These are phyloP conservation scores for Paramyrothecium roridum DNA, from an alignment of 2,329 filamentous ascomycete species.

Conservation along the genomic window DNA sequence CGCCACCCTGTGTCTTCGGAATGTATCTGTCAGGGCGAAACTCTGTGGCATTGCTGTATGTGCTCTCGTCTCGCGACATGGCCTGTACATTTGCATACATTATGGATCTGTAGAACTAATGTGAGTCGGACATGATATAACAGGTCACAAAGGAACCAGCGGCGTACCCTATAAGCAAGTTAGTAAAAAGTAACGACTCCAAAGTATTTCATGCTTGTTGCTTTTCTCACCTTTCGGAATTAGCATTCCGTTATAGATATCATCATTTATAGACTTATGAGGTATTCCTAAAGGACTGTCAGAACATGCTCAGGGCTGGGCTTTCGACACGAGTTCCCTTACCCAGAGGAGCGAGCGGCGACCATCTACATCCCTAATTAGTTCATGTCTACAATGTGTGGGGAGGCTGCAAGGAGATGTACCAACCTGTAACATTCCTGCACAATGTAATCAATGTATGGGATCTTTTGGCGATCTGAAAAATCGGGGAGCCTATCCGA, in stretches of 20 bases:
- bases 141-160: background rate
- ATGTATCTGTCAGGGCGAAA: conserved; percentile 46
- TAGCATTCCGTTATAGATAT: conserved; percentile 54
- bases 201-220: background rate
- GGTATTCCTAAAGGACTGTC: conserved; percentile 36
- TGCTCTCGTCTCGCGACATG: conserved; percentile 36
- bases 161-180: background rate
- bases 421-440: conserved; percentile 37
- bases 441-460: conserved; percentile 40
- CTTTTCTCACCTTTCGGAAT: conserved; percentile 47
- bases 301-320: conserved; percentile 6
- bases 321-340: conserved; percentile 6
- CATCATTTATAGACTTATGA: conserved; percentile 51
- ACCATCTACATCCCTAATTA: conserved; percentile 21
- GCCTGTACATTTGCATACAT: conserved; percentile 38
- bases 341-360: conserved; percentile 44
- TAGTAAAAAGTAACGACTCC: background rate
- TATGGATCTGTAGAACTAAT: conserved; percentile 23
- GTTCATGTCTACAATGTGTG: background rate
- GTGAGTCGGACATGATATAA: conserved; percentile 4
- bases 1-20: conserved; percentile 17
- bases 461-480: conserved; percentile 38
- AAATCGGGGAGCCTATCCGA: conserved; percentile 39
- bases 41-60: conserved; percentile 36
- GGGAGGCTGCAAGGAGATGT: background rate